Conservation (phyloP, 2,329 filamentous ascomycete genomes). For the Claviceps capensis region DNA sequence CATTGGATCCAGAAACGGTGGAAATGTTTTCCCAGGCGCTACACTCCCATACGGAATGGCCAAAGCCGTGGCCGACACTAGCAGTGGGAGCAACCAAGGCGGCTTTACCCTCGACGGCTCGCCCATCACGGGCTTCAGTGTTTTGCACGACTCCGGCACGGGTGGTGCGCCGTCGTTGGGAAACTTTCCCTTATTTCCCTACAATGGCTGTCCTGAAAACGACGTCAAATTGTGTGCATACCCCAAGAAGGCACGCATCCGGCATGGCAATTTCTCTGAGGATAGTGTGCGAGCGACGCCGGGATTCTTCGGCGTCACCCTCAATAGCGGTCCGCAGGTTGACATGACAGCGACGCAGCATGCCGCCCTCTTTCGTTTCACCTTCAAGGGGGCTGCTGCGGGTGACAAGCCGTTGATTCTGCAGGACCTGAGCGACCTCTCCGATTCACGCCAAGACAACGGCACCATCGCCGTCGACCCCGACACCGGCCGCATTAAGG, state of each 20-base stretch:
- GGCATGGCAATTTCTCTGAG: conserved; percentile 31
- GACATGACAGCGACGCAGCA: conserved; percentile 58
- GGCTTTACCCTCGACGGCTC: conserved; percentile 39
- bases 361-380: conserved; percentile 52
- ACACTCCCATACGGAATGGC: conserved; percentile 35
- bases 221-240: conserved; percentile 50
- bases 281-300: conserved; percentile 42
- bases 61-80: conserved; percentile 39
- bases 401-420: conserved; percentile 43
- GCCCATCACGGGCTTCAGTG: conserved; percentile 39
- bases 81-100: conserved; percentile 35
- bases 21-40: conserved; percentile 31
- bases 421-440: conserved; percentile 51
- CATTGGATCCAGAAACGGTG: conserved; percentile 19
- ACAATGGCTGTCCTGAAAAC: conserved; percentile 45
- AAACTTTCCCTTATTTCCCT: conserved; percentile 61
- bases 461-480: conserved; percentile 41
- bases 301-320: conserved; percentile 50
- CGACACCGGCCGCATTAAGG: conserved; percentile 45
- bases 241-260: conserved; percentile 29
- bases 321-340: conserved; percentile 42
- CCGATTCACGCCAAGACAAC: conserved; percentile 44
- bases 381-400: conserved; percentile 33
- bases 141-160: conserved; percentile 45
- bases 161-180: conserved; percentile 49